These are phyloP conservation scores for Xerocomus nothofagi DNA, from an alignment of 1,284 basidiomycete genomes.

Conservation along the genomic window DNA sequence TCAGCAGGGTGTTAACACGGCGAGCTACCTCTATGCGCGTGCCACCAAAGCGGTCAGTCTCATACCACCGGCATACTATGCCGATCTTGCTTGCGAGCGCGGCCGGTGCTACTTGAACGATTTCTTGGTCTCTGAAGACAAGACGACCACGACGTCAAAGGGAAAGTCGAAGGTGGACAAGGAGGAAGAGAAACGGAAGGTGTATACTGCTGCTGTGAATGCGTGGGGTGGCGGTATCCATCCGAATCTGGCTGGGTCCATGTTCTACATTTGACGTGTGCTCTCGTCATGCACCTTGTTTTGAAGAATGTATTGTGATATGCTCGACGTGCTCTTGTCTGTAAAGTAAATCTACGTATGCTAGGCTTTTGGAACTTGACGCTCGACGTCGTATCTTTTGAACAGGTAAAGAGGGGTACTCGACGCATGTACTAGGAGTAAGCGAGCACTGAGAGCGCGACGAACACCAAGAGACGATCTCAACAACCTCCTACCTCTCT, in stretches of 20 bases:
- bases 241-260: slow-evolving; percentile 51
- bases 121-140: slow-evolving; percentile 54
- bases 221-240: slow-evolving; percentile 69
- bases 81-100: slow-evolving; percentile 74
- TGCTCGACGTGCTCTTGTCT: not conserved
- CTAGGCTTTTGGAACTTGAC: not conserved
- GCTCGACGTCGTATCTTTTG: not conserved
- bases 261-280: slow-evolving; percentile 66
- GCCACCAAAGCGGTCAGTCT: slow-evolving; percentile 78
- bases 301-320: not conserved
- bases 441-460: not conserved
- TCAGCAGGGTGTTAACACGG: slow-evolving; percentile 64
- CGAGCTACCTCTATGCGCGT: slow-evolving; percentile 69
- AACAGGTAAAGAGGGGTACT: not conserved
- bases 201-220: slow-evolving; percentile 51
- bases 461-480: slow-evolving; percentile 8
- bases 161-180: slow-evolving; percentile 31
- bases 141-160: slow-evolving; percentile 35
- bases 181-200: slow-evolving; percentile 40
- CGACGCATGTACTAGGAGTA: too few species aligned
- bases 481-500: slow-evolving; percentile 44
- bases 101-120: slow-evolving; percentile 70
- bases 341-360: not conserved
- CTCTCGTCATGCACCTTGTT: too few species aligned
- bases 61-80: slow-evolving; percentile 74